phyloP scores from a whole-genome alignment of 345 rosid species.

The Schrenkiella parvula region DNA sequence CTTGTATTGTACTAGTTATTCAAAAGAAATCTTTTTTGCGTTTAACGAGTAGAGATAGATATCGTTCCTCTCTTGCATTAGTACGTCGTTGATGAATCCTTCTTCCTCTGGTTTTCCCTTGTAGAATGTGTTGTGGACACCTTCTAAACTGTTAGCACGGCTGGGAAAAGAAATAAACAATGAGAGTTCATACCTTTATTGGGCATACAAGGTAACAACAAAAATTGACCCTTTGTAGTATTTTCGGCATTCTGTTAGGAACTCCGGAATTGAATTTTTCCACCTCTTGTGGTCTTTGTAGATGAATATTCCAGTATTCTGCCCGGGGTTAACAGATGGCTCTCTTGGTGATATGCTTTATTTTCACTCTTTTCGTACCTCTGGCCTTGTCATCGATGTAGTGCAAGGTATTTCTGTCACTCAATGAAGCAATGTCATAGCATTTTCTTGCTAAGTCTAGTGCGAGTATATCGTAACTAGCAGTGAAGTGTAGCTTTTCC shows the following conservation, averaged over 20 bases:
- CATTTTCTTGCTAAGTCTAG: not conserved
- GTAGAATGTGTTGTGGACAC: conserved; percentile 82
- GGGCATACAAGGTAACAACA: conserved; percentile 80
- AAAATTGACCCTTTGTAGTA: not conserved
- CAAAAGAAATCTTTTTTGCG: not conserved
- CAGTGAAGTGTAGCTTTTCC: not conserved
- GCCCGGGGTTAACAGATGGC: conserved; percentile 95
- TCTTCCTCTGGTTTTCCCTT: conserved; percentile 3
- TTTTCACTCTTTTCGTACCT: conserved; percentile 68
- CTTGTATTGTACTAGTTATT: not conserved
- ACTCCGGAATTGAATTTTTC: not conserved
- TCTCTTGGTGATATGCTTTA: conserved; percentile 94
- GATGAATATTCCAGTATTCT: conserved; percentile 89
- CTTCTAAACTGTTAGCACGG: conserved; percentile 74
- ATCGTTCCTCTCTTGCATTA: not conserved
- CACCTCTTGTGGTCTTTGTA: conserved; percentile 32
- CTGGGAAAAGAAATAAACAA: conserved; percentile 84
- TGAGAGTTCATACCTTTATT: conserved; percentile 82
- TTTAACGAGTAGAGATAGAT: not conserved
- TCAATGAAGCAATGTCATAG: not conserved
- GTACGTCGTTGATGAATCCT: not conserved
- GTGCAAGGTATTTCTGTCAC: conserved; percentile 54
- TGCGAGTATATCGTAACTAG: not conserved
- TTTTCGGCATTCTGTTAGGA: not conserved
- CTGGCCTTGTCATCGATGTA: conserved; percentile 59